Evolutionary conservation across 208 protist species (phyloP), one percentile per base, ranked within the genome.

Genomic region (Phytomonas sp.): DNA sequence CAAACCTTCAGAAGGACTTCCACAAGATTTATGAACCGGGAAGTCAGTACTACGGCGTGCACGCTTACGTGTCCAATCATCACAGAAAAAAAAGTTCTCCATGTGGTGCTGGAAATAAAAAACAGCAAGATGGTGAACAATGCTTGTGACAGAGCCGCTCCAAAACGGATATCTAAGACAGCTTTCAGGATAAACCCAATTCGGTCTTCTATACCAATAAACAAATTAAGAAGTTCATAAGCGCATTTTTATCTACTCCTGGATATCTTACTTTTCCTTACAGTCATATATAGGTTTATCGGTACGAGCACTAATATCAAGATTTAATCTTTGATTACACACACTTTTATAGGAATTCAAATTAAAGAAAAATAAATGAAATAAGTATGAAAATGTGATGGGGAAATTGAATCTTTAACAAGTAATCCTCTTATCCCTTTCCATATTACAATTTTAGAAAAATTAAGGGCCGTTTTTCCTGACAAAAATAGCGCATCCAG

Each of bases 161-260:
- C 64, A 65, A 93, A 75, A 60, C 81, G 80, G 0, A 87, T 80
- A n/a, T 80, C 87, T 5, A 95, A 63, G 59, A 91, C 84, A 12
- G 82, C 88, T 36, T 91, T 69, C 14, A 95, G 78, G 56, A 87
- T 87, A 29, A 92, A 79, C 70, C 89, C 90, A 23, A 95, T 70
- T 36, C 79, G 83, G 11, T 82, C 78, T 37, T 80, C 76, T 16
- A 95, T 74, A 33, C 90, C 87, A 40, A 93, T 83, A 19, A 95
- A 69, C 52, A 89, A 76, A 74, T 93, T 95, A 19, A 85, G 80
- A 31, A 95, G 56, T 33, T 94, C 12, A 49, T 63, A 29, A 36
- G 4, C 29, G 32, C 60, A 36, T 63, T 63, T 29, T 29, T 63
- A 63, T 63, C 1, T 2, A 30, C 4, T 30, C 60, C 29, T 31